Evolutionary conservation across 768 basidiomycete species (phyloP).

Genomic region (Tephrocybe sp.): DNA sequence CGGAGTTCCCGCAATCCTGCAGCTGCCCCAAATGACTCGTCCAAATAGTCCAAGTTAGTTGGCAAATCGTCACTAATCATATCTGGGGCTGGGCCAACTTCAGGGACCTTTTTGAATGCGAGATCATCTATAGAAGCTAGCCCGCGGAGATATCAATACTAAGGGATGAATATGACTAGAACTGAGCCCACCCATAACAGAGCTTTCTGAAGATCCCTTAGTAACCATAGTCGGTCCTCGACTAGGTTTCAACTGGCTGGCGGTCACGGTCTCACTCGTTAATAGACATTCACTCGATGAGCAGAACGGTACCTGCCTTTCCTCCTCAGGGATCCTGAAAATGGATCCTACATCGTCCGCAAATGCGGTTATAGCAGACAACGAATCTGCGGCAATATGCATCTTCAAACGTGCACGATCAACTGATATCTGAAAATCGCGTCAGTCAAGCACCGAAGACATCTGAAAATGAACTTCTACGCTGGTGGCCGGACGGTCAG

Average conservation of each 20-base stretch:
- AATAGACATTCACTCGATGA: too few species aligned
- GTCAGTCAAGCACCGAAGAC: neutral
- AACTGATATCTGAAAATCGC: slow-evolving; percentile 47
- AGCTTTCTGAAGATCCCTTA: slow-evolving; percentile 14
- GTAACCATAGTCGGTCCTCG: slow-evolving; percentile 34
- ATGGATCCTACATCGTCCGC: slow-evolving; percentile 48
- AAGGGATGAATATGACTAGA: neutral
- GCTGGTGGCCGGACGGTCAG: slow-evolving; percentile 32
- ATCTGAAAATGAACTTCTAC: slow-evolving; percentile 25
- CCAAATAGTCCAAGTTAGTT: slow-evolving; percentile 84
- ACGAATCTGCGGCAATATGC: slow-evolving; percentile 80
- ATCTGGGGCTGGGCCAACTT: slow-evolving; percentile 79
- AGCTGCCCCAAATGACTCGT: slow-evolving; percentile 76
- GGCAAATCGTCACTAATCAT: slow-evolving; percentile 93
- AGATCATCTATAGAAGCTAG: slow-evolving; percentile 78
- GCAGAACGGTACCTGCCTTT: slow-evolving; percentile 21
- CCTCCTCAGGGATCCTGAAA: slow-evolving; percentile 34
- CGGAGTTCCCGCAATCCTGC: slow-evolving; percentile 71
- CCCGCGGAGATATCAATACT: neutral
- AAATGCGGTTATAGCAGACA: slow-evolving; percentile 57
- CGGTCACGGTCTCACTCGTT: too few species aligned
- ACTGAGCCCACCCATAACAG: slow-evolving; percentile 37
- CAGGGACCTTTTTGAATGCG: slow-evolving; percentile 74
- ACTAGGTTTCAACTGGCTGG: slow-evolving; percentile 26
- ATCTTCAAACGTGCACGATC: slow-evolving; percentile 53